Conservation (phyloP, 2,329 filamentous ascomycete species). For the Fusarium sp. region DNA sequence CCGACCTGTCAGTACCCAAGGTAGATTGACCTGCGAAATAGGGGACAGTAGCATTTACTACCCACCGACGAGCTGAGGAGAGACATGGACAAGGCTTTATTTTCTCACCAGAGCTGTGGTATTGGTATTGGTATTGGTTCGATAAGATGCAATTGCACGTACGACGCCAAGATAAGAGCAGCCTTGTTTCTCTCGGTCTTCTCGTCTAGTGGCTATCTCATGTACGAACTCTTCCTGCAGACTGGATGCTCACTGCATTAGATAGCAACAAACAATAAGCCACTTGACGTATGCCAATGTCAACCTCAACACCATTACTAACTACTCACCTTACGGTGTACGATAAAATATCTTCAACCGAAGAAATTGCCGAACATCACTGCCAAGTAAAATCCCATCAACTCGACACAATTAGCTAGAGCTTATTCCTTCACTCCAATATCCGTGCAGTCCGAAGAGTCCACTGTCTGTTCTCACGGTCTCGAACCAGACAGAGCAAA, state of each 20-base stretch:
- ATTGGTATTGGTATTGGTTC: neutral
- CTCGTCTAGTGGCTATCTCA: neutral
- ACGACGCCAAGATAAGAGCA: constrained; percentile 16
- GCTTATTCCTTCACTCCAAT: neutral
- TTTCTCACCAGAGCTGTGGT: neutral
- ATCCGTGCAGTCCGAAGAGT: neutral
- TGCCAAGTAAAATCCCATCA: neutral
- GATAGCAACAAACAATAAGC: neutral
- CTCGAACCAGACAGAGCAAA: neutral
- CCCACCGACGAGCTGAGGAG: neutral
- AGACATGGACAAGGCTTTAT: neutral
- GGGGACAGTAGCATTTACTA: constrained; percentile 9
- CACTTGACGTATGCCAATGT: constrained; percentile 13
- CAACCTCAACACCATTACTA: constrained; percentile 1
- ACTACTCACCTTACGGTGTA: neutral
- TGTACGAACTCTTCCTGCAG: neutral
- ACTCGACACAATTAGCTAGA: neutral
- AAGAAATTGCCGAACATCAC: neutral
- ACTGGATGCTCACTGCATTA: neutral
- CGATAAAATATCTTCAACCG: neutral
- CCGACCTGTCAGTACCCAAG: neutral
- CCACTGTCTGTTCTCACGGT: neutral
- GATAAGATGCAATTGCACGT: constrained; percentile 1
- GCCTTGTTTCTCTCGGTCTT: neutral
- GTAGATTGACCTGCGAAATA: neutral